phyloP scores from a whole-genome alignment of 331 rosid species.

The Spiraea crenata region DNA sequence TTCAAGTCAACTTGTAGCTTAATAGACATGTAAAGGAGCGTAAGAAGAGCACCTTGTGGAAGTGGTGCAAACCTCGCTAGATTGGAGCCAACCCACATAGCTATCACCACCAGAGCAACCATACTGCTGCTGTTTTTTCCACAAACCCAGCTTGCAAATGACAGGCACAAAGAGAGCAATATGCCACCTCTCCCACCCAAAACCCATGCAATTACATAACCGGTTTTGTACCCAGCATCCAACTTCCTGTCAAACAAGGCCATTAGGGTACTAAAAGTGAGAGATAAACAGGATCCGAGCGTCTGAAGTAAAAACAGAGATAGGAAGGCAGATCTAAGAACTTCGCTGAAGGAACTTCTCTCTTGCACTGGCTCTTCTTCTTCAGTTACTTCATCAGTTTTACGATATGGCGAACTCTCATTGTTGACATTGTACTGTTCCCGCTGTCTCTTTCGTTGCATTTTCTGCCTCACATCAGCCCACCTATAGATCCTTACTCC shows the following conservation, averaged over 20 bases:
- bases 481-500: constrained; percentile 51
- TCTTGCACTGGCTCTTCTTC: constrained; percentile 37
- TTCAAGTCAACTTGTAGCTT: constrained; percentile 59
- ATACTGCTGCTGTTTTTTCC: constrained; percentile 87
- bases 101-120: constrained; percentile 71
- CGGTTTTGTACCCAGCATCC: constrained; percentile 72
- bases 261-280: constrained; percentile 65
- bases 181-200: constrained; percentile 83
- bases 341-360: constrained; percentile 67
- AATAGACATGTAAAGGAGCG: constrained; percentile 88
- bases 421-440: constrained; percentile 21
- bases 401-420: constrained; percentile 20
- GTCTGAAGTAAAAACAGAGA: constrained; percentile 55
- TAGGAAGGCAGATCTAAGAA: constrained; percentile 61
- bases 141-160: constrained; percentile 85
- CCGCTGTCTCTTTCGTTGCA: constrained; percentile 28
- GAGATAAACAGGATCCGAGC: constrained; percentile 41
- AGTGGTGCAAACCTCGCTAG: constrained; percentile 73
- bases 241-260: constrained; percentile 72
- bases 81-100: constrained; percentile 78
- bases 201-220: constrained; percentile 75
- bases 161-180: constrained; percentile 67
- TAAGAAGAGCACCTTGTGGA: constrained; percentile 89
- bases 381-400: constrained; percentile 32
- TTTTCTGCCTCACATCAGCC: constrained; percentile 61